Evolutionary conservation across 257 asterid genomes (phyloP), one percentile per base, ranked within the genome.

Genomic region (Plantago elongata): DNA sequence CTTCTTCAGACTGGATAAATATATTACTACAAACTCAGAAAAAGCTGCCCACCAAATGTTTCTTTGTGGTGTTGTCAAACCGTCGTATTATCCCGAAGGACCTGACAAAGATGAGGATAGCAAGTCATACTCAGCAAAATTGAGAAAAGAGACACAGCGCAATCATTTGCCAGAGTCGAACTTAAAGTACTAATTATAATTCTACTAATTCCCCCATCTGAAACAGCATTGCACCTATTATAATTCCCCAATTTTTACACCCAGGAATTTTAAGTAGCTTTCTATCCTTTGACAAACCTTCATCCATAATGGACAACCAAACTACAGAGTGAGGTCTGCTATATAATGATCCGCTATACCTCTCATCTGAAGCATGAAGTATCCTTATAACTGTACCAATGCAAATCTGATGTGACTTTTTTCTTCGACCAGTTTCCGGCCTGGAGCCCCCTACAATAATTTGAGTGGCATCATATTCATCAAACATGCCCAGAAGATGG

Each of bases 41-140:
- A 52, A 15, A 45, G 47, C 72, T 45, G 69, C 89, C 81, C 80
- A 93, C 99, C 97, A 82, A 70, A 81, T 93, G 97, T 74, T 77
- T 81, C 62, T 80, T 79, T 64, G 85, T 77, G 76, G 48, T 57
- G 70, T 44, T 79, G 67, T 86, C 90, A 72, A 80, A 93, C 54
- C 65, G 83, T 72, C 67, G 82, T 64, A 93, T 80, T 40, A 83
- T 66, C 69, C 97, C 97, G 57, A 86, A 86, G 11, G 81, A 79
- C 85, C 96, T 91, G 89, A 64, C 16, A 64, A 55, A 56, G 51
- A 54, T 11, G 30, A 34, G 57, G n/a, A 54, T 13, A 45, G 18
- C 57, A 46, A 34, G 54, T 3, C 40, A 68, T 22, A 62, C 54
- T 73, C 68, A 71, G 77, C 66, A 62, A 18, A 58, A 42, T n/a